Conservation (phyloP, 1,284 basidiomycete species). For the Cerioporus squamosus region DNA sequence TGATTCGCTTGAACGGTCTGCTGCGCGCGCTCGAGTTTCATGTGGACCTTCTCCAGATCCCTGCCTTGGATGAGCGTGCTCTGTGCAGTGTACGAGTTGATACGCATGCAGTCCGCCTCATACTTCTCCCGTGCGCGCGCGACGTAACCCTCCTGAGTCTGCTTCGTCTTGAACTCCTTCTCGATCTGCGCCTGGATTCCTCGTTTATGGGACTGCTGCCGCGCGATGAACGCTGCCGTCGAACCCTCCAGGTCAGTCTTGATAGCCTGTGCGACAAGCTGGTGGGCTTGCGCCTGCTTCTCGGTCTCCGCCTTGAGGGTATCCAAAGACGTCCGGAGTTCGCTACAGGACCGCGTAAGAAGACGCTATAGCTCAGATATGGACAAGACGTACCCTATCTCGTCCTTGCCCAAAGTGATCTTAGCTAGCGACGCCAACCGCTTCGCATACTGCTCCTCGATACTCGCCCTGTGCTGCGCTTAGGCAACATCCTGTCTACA, state of each 20-base stretch:
- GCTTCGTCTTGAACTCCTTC: constrained; percentile 87
- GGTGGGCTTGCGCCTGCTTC: constrained; percentile 74
- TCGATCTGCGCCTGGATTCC: constrained; percentile 77
- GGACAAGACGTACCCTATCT: constrained; percentile 74
- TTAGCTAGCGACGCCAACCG: constrained; percentile 85
- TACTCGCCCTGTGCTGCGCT: constrained; percentile 58
- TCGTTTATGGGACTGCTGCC: constrained; percentile 80
- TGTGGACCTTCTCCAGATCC: constrained; percentile 89
- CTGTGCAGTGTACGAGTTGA: constrained; percentile 96
- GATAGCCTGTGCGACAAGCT: constrained; percentile 75
- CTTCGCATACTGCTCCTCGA: constrained; percentile 97
- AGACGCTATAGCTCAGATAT: neutral
- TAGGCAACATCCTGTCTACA: neutral
- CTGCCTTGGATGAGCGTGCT: constrained; percentile 91
- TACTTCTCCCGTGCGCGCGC: constrained; percentile 93
- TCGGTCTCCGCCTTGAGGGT: constrained; percentile 85
- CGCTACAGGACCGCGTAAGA: constrained; percentile 47
- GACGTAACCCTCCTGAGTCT: constrained; percentile 83
- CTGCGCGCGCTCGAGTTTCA: constrained; percentile 89
- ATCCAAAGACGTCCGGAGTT: constrained; percentile 80
- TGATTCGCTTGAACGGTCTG: constrained; percentile 91
- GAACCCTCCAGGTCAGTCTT: constrained; percentile 79
- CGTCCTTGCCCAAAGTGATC: constrained; percentile 79
- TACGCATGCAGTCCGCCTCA: constrained; percentile 91
- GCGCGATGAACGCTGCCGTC: constrained; percentile 63